phyloP scores from a whole-genome alignment of 139 green algal species.

The Volvox africanus region DNA sequence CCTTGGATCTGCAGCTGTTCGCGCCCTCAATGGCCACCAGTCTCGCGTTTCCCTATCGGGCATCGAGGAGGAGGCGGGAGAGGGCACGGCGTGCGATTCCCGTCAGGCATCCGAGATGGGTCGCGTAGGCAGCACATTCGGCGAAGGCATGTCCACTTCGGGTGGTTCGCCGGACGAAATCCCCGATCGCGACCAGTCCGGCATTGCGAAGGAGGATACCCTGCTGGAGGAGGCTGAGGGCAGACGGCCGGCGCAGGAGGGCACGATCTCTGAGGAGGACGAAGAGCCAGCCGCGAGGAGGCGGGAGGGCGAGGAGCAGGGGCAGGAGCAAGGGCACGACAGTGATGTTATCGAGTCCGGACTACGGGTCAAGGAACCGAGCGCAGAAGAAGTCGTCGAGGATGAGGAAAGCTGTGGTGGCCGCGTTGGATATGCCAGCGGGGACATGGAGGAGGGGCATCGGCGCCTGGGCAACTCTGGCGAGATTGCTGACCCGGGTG shows the following conservation, averaged over 20 bases:
- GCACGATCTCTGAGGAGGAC: neutral
- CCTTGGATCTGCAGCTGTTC: neutral
- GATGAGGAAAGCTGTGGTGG: neutral
- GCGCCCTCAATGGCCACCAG: neutral
- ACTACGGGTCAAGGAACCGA: slow-evolving; percentile 10
- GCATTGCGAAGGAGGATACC: neutral
- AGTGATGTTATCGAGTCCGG: neutral
- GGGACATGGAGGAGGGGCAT: neutral
- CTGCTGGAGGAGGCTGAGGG: no score
- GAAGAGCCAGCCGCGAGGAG: no score
- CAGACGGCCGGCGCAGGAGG: neutral
- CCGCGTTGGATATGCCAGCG: neutral
- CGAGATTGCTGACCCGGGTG: neutral
- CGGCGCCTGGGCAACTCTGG: neutral
- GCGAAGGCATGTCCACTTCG: neutral
- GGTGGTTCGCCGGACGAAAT: neutral
- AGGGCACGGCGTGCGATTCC: neutral
- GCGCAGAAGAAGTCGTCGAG: slow-evolving; percentile 17
- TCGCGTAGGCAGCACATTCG: slow-evolving; percentile 1
- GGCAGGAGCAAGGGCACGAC: neutral
- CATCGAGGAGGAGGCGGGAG: slow-evolving; percentile 33
- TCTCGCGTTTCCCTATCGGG: slow-evolving; percentile 5
- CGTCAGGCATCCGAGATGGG: slow-evolving; percentile 1
- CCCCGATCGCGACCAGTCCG: slow-evolving; percentile 11
- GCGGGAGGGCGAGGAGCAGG: no score